Base-by-base conservation (phyloP, 495 filamentous ascomycete species). In the Aspergillus homomorphus region DNA sequence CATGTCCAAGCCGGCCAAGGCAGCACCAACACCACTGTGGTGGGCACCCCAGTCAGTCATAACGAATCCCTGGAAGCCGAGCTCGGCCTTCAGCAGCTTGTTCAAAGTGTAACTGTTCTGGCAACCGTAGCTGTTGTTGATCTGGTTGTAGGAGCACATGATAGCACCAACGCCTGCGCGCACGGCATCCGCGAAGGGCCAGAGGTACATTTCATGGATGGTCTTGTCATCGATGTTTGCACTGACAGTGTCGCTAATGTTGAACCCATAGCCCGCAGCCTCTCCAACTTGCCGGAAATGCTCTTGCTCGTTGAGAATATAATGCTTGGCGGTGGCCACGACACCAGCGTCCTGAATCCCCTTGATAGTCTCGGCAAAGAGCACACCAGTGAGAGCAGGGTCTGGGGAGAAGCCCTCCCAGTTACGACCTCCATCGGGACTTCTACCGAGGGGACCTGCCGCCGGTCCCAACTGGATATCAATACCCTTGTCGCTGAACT, bases 71-170 rank as follows among this genome's bases (percentile, higher is more conserved):
- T 97, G 94, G 80, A 96, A 98, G 26, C 88, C 92, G 7, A 97
- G 80, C 68, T 98, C 94, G 54, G 84, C 78, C 78, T 98, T 98
- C 53, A 98, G 83, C 20, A 96, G 66, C 69, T 88, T 84, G 76
- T 96, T 96, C 52, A 91, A 64, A 3, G 79, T 78, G 68, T 92
- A 85, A 42, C 87, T 91, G 76, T 87, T 88, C 51, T 82, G 79
- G 70, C 84, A 90, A 50, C 70, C 79, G 56, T 87, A 86, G 74
- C 80, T 86, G 77, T 89, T 88, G 76, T 89, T 89, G 69, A 86
- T 75, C 69, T 94, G 90, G 55, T 94, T 87, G 80, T 98, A 98
- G 14, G 88, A 90, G 77, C 93, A 97, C 94, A 98, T 97, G 61
- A 96, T 67, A 15, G 89, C 83, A 23, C 90, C 92, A 7, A 92